Evolutionary conservation across 2,329 filamentous ascomycete species (phyloP), one percentile per base, ranked within the genome.

Genomic region (Juglanconis juglandina): DNA sequence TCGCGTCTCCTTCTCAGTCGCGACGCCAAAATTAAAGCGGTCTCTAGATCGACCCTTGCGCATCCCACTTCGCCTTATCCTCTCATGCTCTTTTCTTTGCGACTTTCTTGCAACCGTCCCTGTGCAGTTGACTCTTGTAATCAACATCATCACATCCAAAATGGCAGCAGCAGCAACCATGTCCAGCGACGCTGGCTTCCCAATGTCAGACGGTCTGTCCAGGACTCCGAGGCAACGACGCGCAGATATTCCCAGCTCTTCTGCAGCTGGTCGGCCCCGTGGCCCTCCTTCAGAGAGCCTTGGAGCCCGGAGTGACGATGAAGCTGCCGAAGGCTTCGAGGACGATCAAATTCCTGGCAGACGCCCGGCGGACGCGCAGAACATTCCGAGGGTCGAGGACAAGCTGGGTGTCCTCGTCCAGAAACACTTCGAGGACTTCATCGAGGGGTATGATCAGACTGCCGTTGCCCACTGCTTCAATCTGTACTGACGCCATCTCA

Each of bases 371-470:
- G 77, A 84, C 59, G 69, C 75, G 32, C 70, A 76, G 62, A 81
- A 78, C 55, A 83, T 95, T 37, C 86, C 89, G 5, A 83, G 85
- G 60, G 90, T 94, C 6, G 87, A 92, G 64, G 91, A 96, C 73
- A 83, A 83, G 61, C 88, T 91, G 53, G 91, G 89, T 63, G 81
- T 91, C 65, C 84, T 88, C 57, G 84, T 94, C 33, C 89, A 91
- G 70, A 81, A 88, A 59, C 85, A 88, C 60, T 95, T 96, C 70
- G 88, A 93, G 73, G 82, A 83, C 65, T 96, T 95, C 70, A 84
- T 96, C 33, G 89, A 95, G 70, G 84, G 82, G 89, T 92, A 72
- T 70, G 82, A 72, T 34, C 24, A 10, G 7, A 39, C 47, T 37
- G 53, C 50, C 37, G 49, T n/a, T 37, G 35, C 14, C 9, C 11